Evolutionary conservation across 163 green algal genomes (phyloP).

Genomic region (Coccomyxa subellipsoidea): DNA sequence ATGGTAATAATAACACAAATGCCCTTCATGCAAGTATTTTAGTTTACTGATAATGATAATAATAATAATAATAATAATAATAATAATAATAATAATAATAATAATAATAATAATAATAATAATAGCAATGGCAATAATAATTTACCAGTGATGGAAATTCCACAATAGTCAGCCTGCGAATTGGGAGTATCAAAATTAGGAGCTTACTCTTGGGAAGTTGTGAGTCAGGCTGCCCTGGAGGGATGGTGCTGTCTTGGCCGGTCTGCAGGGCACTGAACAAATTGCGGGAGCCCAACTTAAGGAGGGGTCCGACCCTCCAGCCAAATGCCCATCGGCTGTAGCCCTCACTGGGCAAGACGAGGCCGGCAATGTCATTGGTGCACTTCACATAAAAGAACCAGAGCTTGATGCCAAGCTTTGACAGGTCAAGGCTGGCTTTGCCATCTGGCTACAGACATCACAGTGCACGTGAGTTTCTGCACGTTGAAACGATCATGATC

Average conservation of each 20-base stretch:
- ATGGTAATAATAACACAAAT: too few species aligned
- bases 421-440: not conserved
- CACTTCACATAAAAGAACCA: not conserved
- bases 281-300: not conserved
- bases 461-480: not conserved
- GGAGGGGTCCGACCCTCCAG: not conserved
- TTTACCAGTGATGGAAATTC: not conserved
- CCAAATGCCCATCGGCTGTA: not conserved
- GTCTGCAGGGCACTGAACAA: not conserved
- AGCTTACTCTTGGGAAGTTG: not conserved
- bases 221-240: not conserved
- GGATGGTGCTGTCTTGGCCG: not conserved
- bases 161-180: not conserved
- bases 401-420: not conserved
- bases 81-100: not conserved
- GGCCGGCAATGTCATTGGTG: not conserved
- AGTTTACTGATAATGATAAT: not conserved
- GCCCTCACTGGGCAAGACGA: not conserved
- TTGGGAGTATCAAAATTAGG: not conserved
- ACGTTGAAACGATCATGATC: not conserved
- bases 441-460: not conserved
- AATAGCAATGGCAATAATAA: not conserved
- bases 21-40: not conserved
- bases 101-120: not conserved
- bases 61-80: not conserved